A percentile compares a stretch with the other conserved stretches of the same genome.
Evolutionary conservation across 495 filamentous ascomycete species (phyloP).

Genomic region (Letharia columbiana): DNA sequence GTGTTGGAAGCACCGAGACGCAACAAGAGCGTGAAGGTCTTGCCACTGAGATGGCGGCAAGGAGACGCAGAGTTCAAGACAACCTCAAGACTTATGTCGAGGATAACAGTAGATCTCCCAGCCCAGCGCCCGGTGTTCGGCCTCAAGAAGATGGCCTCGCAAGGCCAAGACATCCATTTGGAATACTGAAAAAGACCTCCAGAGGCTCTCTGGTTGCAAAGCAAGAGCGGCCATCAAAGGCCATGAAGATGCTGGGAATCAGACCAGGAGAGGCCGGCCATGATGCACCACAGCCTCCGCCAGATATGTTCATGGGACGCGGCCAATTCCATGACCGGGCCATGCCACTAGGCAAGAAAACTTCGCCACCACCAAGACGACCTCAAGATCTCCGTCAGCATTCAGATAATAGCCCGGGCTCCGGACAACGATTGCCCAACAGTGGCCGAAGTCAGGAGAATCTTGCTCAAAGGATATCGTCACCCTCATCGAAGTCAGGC

Average conservation of each 20-base stretch:
- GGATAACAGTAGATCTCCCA: constrained; percentile 50
- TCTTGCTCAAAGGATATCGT: constrained; percentile 8
- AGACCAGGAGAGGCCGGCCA: constrained; percentile 20
- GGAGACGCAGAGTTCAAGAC: constrained; percentile 70
- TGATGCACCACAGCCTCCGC: constrained; percentile 12
- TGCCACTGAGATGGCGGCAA: constrained; percentile 66
- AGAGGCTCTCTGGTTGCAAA: constrained; percentile 49
- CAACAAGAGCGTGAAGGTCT: constrained; percentile 68
- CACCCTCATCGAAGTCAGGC: constrained; percentile 19
- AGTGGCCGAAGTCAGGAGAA: constrained; percentile 10
- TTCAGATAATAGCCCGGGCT: constrained; percentile 8
- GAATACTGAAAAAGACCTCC: constrained; percentile 60
- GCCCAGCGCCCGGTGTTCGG: constrained; percentile 37
- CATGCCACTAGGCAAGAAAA: constrained; percentile 12
- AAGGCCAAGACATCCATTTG: constrained; percentile 51
- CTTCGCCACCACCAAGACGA: background rate
- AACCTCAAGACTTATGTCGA: constrained; percentile 67
- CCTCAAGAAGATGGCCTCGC: constrained; percentile 37
- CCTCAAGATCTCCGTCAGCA: constrained; percentile 16
- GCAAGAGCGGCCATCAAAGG: constrained; percentile 46
- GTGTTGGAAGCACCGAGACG: constrained; percentile 51
- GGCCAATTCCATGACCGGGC: constrained; percentile 17
- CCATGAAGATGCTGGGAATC: constrained; percentile 64
- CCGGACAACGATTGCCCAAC: constrained; percentile 7
- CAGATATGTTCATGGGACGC: constrained; percentile 14